Conservation (phyloP, 805 yeast genomes). For the Zygoascus ofunaensis region DNA sequence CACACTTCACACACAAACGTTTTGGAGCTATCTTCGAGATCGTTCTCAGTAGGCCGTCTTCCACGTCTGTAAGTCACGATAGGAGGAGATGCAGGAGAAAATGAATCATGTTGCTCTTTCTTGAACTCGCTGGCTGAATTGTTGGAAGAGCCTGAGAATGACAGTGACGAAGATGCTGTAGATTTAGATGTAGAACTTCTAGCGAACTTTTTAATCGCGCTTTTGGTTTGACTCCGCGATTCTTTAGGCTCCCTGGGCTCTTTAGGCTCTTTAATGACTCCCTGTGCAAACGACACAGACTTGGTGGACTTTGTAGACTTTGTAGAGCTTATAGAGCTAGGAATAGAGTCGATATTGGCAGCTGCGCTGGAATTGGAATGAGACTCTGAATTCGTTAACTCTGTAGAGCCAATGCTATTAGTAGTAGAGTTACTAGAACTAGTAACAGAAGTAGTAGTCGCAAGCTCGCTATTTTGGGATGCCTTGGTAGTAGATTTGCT, state of each 20-base stretch:
- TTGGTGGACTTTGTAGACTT: not conserved
- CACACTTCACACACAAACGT: slow-evolving; percentile 58
- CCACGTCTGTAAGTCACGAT: slow-evolving; percentile 33
- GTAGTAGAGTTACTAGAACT: too few relatives aligned
- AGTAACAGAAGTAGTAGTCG: too few relatives aligned
- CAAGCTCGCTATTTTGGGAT: too few relatives aligned
- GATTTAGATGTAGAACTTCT: not conserved
- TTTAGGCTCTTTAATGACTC: not conserved
- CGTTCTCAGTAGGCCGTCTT: slow-evolving; percentile 49
- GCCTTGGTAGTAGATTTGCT: too few relatives aligned
- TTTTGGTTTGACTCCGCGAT: too few relatives aligned
- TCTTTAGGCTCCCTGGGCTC: too few relatives aligned
- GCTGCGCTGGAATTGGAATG: too few relatives aligned
- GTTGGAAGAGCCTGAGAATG: too few relatives aligned
- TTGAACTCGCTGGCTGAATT: not conserved
- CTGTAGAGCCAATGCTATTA: too few relatives aligned
- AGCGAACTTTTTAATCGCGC: not conserved
- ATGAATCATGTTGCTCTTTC: not conserved
- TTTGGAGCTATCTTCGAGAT: slow-evolving; percentile 33
- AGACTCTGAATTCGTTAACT: too few relatives aligned
- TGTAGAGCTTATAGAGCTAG: too few relatives aligned
- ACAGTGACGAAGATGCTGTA: slow-evolving; percentile 2
- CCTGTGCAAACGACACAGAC: not conserved
- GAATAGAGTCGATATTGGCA: too few relatives aligned
- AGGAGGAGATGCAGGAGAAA: slow-evolving; percentile 3